Evolutionary conservation across 2,329 filamentous ascomycete genomes (phyloP).

Genomic region (Nigrospora osmanthi): DNA sequence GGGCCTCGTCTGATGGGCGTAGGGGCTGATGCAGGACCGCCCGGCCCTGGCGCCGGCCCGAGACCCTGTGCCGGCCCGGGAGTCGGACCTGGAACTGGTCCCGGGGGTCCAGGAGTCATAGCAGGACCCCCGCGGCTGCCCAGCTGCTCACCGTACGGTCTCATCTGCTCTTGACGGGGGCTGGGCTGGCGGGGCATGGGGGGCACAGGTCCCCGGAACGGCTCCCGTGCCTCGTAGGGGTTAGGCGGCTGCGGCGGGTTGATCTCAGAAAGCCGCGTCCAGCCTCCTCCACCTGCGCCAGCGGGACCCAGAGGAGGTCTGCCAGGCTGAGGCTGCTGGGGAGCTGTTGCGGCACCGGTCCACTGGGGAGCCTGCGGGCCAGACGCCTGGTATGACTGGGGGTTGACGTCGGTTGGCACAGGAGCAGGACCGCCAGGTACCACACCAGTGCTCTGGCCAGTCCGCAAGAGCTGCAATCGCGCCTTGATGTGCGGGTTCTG

Average conservation of each 20-base stretch:
- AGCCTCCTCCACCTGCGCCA: slow-evolving; percentile 49
- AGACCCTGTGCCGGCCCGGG: not conserved
- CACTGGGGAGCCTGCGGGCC: slow-evolving; percentile 84
- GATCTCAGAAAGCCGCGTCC: slow-evolving; percentile 62
- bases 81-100: slow-evolving; percentile 14
- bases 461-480: slow-evolving; percentile 80
- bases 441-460: slow-evolving; percentile 65
- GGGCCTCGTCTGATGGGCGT: slow-evolving; percentile 41
- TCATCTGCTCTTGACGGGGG: slow-evolving; percentile 66
- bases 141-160: slow-evolving; percentile 58
- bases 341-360: slow-evolving; percentile 60
- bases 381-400: slow-evolving; percentile 82
- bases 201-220: slow-evolving; percentile 58
- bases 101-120: slow-evolving; percentile 3
- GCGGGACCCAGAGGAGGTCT: slow-evolving; percentile 54
- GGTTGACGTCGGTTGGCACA: slow-evolving; percentile 93
- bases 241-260: slow-evolving; percentile 72
- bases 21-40: not conserved
- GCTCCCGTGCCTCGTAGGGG: slow-evolving; percentile 74
- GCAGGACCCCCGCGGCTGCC: slow-evolving; percentile 41
- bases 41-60: slow-evolving; percentile 4
- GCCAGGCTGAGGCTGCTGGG: slow-evolving; percentile 35
- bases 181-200: slow-evolving; percentile 66
- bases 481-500: slow-evolving; percentile 94
- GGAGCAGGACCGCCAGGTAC: slow-evolving; percentile 64